Base-by-base conservation (phyloP, 108 stramenopile species). In the Skeletonema menzelii region DNA sequence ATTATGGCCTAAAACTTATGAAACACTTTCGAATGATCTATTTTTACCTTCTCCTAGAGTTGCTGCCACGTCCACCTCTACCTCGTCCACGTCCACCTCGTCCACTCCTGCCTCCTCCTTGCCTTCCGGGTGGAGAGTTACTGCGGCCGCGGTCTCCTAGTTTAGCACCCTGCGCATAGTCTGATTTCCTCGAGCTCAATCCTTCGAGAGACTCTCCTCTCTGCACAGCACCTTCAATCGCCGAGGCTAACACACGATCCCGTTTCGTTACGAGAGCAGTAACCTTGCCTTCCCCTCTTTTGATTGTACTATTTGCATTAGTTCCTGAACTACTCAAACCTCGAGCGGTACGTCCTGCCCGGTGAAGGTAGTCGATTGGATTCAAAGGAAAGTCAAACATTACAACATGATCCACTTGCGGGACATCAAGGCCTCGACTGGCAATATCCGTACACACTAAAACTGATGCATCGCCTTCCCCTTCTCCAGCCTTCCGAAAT, bases 391-490 rank as follows among this genome's bases (percentile, higher is more conserved):
- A 97, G 58, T 98, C 97, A 78, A 93, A 98, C 55, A 97, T 80
- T 17, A 98, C 82, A 8, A 97, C 97, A 65, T 95, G 95, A 83
- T 95, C 94, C 8, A 97, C 96, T 22, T 90, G 85, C 8, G 94
- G 72, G 3, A 87, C 87, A 49, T 98, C 98, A 17, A 97, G 92
- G 15, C 98, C 98, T 8, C 98, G 81, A 6, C 92, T 91, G n/a
- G 98, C 96, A 7, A 97, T 90, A 74, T 98, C 98, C 19, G 98
- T 98, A 69, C 96, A 97, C 13, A 98, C 88, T 72, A 98, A 76
- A 8, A 98, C 80, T 58, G 49, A 73, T 30, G 59, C 70, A 24
- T 86, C 76, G 28, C 78, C 59, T 20, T 44, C 40, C 37, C 70
- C 63, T 66, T 75, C 61, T 62, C 75, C 67, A 27, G 83, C 89